A percentile compares a stretch with the other conserved stretches of the same genome.
Evolutionary conservation across 2,329 filamentous ascomycete genomes (phyloP).

Genomic region (Lojkania enalia): DNA sequence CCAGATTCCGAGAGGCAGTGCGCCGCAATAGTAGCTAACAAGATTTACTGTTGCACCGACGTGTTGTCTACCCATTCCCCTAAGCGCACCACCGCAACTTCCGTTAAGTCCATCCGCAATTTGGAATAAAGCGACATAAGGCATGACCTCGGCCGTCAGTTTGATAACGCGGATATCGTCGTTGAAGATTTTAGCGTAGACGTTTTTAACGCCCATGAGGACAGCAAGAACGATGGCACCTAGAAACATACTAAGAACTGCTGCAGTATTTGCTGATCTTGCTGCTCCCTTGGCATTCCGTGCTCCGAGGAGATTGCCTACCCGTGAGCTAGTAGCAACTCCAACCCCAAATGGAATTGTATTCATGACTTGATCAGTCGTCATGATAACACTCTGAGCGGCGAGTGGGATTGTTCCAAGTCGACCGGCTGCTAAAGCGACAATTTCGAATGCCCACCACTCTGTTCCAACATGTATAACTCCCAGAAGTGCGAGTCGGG

Average conservation of each 20-base stretch:
- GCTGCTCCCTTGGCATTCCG: constrained; percentile 67
- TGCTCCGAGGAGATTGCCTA: constrained; percentile 80
- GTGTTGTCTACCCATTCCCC: constrained; percentile 86
- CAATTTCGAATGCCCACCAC: constrained; percentile 95
- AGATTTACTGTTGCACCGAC: constrained; percentile 82
- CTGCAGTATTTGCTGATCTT: constrained; percentile 74
- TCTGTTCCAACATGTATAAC: constrained; percentile 85
- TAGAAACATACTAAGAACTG: constrained; percentile 70
- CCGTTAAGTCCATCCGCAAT: constrained; percentile 88
- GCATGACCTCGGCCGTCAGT: constrained; percentile 77
- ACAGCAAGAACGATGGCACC: constrained; percentile 68
- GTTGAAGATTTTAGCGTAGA: constrained; percentile 81
- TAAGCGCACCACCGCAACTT: constrained; percentile 76
- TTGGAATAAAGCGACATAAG: constrained; percentile 86
- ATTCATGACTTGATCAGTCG: constrained; percentile 79
- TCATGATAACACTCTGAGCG: constrained; percentile 89
- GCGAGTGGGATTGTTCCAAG: constrained; percentile 79
- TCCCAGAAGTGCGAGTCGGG: constrained; percentile 73
- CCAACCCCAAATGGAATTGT: constrained; percentile 87
- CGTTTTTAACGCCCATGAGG: constrained; percentile 70
- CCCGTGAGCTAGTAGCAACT: constrained; percentile 74
- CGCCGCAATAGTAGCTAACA: constrained; percentile 80
- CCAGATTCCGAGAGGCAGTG: constrained; percentile 78
- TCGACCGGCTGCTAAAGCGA: constrained; percentile 78
- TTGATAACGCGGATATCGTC: constrained; percentile 71